phyloP scores from a whole-genome alignment of 176 grass and related monocot species.

The Aegilops bicornis region DNA sequence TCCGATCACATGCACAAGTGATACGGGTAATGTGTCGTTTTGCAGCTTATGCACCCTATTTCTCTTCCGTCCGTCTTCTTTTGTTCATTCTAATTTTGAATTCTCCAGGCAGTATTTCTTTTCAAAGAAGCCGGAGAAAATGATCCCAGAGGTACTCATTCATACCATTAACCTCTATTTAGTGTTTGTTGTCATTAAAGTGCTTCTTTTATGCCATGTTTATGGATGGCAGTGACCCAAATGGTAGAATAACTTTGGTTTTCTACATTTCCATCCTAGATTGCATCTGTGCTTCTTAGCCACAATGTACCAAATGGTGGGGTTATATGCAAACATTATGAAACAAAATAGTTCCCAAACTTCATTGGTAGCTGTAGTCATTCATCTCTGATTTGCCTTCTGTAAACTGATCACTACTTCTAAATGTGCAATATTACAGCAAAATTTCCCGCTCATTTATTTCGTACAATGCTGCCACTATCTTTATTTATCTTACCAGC shows the following conservation, averaged over 20 bases:
- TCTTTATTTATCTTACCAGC: slow-evolving; percentile 9
- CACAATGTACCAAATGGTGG: not conserved
- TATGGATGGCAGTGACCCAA: not conserved
- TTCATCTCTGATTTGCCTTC: not conserved
- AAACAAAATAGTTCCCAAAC: not conserved
- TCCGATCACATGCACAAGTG: slow-evolving; percentile 72
- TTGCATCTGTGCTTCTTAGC: not conserved
- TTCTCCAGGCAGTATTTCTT: slow-evolving; percentile 75
- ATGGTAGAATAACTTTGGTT: not conserved
- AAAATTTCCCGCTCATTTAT: not conserved
- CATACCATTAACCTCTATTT: not conserved
- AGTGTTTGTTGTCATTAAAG: slow-evolving; percentile 14
- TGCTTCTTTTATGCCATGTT: not conserved
- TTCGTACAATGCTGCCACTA: not conserved
- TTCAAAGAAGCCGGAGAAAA: slow-evolving; percentile 88
- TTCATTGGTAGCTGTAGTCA: not conserved
- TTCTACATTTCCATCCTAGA: not conserved
- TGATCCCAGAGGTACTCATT: slow-evolving; percentile 45
- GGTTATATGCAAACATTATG: not conserved
- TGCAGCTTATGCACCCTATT: not conserved
- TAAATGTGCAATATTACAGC: not conserved
- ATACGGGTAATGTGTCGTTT: slow-evolving; percentile 61
- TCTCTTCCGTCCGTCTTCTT: not conserved
- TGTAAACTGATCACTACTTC: not conserved
- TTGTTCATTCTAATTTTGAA: slow-evolving; percentile 44